These are phyloP conservation scores for Boletus vermiculosoides DNA, from an alignment of 768 basidiomycete species.

Conservation along the genomic window DNA sequence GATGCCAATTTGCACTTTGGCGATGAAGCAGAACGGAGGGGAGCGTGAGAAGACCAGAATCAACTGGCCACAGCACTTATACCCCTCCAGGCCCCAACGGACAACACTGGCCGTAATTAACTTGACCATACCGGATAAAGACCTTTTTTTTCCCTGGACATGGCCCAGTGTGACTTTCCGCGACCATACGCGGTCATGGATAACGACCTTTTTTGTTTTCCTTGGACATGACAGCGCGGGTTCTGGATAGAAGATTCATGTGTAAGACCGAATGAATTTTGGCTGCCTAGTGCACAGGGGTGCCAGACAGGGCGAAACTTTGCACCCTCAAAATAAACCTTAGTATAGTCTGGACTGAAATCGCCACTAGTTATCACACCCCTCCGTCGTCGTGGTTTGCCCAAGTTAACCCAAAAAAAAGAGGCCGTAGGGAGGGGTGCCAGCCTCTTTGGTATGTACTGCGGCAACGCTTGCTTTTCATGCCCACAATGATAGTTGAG, in stretches of 20 bases:
- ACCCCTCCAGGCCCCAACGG: neutral
- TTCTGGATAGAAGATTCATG: neutral
- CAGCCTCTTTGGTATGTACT: neutral
- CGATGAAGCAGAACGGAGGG: constrained; percentile 12
- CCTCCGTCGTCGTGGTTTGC: neutral
- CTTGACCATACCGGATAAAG: neutral
- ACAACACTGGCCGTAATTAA: constrained; percentile 12
- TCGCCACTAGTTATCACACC: neutral
- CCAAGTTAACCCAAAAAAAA: neutral
- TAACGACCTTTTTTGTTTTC: neutral
- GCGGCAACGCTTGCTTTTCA: no score
- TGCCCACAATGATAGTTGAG: no score
- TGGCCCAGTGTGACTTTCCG: neutral
- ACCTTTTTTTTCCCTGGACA: neutral
- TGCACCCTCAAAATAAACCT: neutral
- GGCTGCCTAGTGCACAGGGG: no score
- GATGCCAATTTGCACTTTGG: constrained; percentile 8
- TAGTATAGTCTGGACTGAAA: no score
- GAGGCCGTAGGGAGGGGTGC: neutral
- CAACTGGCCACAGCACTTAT: constrained; percentile 13
- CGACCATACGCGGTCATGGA: constrained; percentile 3
- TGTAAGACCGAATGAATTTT: neutral
- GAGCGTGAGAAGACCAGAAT: constrained; percentile 19
- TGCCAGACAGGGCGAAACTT: no score
- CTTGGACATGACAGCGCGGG: neutral